phyloP scores from a whole-genome alignment of 371 early-diverging fungal species.

The Apophysomyces trapeziformis region DNA sequence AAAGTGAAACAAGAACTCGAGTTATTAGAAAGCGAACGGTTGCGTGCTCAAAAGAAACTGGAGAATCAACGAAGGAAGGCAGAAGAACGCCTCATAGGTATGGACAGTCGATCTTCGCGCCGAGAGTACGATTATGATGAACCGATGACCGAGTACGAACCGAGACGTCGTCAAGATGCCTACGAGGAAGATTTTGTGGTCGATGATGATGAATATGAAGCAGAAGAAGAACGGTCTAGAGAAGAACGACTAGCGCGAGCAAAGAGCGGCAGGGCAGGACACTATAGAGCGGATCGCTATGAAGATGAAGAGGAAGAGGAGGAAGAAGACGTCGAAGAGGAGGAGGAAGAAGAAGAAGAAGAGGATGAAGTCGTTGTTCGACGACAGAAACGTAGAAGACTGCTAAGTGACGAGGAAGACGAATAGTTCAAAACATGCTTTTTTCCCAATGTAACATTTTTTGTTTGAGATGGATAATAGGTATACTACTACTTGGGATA shows the following conservation, averaged over 20 bases:
- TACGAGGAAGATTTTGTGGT: slow-evolving; percentile 55
- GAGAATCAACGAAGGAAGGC: slow-evolving; percentile 44
- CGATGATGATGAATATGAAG: slow-evolving; percentile 47
- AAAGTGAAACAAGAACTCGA: slow-evolving; percentile 44
- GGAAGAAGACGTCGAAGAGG: slow-evolving; percentile 38
- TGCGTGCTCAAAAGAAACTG: slow-evolving; percentile 51
- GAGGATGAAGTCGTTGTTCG: slow-evolving; percentile 34
- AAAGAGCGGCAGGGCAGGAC: slow-evolving; percentile 27
- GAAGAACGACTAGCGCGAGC: slow-evolving; percentile 34
- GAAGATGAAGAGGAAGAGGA: slow-evolving; percentile 40
- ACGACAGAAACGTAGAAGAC: slow-evolving; percentile 30
- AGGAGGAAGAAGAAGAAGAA: slow-evolving; percentile 44
- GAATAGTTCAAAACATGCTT: slow-evolving; percentile 8
- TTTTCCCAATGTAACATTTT: too few relatives aligned
- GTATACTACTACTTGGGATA: too few relatives aligned
- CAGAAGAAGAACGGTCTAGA: slow-evolving; percentile 41
- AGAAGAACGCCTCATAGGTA: slow-evolving; percentile 31
- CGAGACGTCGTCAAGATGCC: slow-evolving; percentile 28
- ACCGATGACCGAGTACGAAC: slow-evolving; percentile 1
- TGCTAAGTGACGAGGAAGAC: slow-evolving; percentile 39
- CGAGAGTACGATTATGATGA: slow-evolving; percentile 15
- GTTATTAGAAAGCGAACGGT: slow-evolving; percentile 42
- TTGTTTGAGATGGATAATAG: too few relatives aligned
- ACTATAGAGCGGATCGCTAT: slow-evolving; percentile 17
- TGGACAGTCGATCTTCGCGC: slow-evolving; percentile 17